These are phyloP conservation scores for Saccharum hybrid DNA, from an alignment of 202 grass and related monocot species.

Conservation along the genomic window DNA sequence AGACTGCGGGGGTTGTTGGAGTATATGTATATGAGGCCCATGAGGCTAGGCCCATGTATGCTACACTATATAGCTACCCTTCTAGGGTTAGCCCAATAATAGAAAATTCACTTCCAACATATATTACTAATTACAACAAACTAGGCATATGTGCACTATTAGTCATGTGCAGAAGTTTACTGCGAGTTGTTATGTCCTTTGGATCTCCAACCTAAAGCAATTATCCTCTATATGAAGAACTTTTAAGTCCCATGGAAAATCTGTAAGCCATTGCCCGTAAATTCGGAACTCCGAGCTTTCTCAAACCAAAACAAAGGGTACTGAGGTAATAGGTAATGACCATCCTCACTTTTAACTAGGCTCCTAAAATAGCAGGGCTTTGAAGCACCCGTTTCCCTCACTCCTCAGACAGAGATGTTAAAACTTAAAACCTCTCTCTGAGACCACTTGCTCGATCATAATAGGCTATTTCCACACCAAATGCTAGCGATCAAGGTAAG, in stretches of 20 bases:
- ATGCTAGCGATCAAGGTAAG: background rate
- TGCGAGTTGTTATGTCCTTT: background rate
- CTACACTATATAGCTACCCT: too few relatives aligned
- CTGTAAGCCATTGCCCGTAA: background rate
- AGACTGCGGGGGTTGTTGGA: too few relatives aligned
- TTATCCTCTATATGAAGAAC: too few relatives aligned
- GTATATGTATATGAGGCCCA: too few relatives aligned
- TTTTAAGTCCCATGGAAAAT: constrained; percentile 19
- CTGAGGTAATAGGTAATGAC: background rate
- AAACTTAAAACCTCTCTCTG: background rate
- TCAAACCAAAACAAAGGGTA: background rate
- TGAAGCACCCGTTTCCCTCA: background rate
- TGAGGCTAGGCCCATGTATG: too few relatives aligned
- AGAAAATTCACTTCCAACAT: too few relatives aligned
- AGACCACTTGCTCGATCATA: background rate
- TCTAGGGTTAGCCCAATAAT: too few relatives aligned
- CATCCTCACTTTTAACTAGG: background rate
- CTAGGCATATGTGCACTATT: constrained; percentile 9
- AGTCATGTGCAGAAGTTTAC: constrained; percentile 4
- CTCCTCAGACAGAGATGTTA: background rate
- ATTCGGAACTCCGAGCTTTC: background rate
- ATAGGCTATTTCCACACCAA: background rate
- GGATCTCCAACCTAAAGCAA: background rate
- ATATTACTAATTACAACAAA: constrained; percentile 17
- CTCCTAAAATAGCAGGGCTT: background rate